Conservation (phyloP, 331 rosid species). For the Rosa hybrid region DNA sequence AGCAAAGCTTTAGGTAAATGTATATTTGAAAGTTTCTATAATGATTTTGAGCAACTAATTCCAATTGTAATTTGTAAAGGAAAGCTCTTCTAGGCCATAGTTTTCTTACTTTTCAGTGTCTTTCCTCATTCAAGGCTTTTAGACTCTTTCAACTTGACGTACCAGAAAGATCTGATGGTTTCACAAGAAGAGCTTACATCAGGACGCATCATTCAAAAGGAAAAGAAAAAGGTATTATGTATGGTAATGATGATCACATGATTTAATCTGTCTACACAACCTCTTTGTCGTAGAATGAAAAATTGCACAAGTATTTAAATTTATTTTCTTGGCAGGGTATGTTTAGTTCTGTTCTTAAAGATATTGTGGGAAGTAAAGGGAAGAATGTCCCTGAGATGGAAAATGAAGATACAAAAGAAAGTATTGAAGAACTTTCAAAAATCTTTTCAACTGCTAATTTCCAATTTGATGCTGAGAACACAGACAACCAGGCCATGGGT, state of each 20-base stretch:
- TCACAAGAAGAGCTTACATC: slow-evolving; percentile 46
- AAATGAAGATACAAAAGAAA: slow-evolving; percentile 57
- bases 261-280: background rate
- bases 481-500: slow-evolving; percentile 39
- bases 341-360: slow-evolving; percentile 76
- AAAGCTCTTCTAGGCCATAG: slow-evolving; percentile 3
- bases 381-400: slow-evolving; percentile 55
- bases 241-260: background rate
- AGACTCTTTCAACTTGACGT: slow-evolving; percentile 54
- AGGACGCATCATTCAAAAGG: slow-evolving; percentile 42
- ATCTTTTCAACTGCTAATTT: slow-evolving; percentile 67
- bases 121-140: slow-evolving; percentile 48
- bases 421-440: slow-evolving; percentile 53
- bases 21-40: background rate
- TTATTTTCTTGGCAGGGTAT: slow-evolving; percentile 57
- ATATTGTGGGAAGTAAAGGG: slow-evolving; percentile 65
- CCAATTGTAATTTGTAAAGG: background rate
- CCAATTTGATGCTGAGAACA: slow-evolving; percentile 33
- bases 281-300: slow-evolving; percentile 9
- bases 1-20: slow-evolving; percentile 60
- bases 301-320: background rate
- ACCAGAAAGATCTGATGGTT: slow-evolving; percentile 48
- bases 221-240: slow-evolving; percentile 69
- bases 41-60: background rate
- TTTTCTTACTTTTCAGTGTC: background rate